Base-by-base conservation (phyloP, 345 rosid genomes). In the Hypericum androsaemum region DNA sequence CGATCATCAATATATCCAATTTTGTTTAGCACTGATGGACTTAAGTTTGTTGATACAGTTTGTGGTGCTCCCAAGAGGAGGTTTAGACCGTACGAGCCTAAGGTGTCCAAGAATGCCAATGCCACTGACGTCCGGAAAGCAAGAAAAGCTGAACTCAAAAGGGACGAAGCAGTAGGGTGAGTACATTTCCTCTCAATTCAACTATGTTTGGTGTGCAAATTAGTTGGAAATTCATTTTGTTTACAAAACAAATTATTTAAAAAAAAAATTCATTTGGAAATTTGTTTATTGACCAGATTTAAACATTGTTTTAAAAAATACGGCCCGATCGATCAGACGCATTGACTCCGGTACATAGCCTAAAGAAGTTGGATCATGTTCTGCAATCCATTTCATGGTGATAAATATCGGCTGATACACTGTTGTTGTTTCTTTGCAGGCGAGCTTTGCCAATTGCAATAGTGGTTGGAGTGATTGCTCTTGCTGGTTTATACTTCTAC, bases 51-150 rank as follows among this genome's bases (percentile, higher is more conserved):
- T 22, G 32, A 22, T 22, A 22, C 82, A 87, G 98, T 92, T 44
- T 92, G 96, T 64, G 95, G 88, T 56, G 98, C 96, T 63, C 95
- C 98, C 6, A 92, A 92, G 63, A 67, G 98, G 59, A 78, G 98
- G 57, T 87, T 90, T 40, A 87, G 72, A 74, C 55, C 77, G 12
- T 92, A 81, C 60, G 54, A 60, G 45, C 84, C 95, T 0, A 56
- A 79, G n/a, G 89, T 81, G 61, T 13, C 68, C 53, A 92, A 69
- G 73, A 75, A 74, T 59, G 89, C 74, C 0, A 87, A 92, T 38
- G 79, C 62, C 39, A 64, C 52, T 10, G 84, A 70, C 44, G 77
- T 64, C 41, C 73, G 98, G 50, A 92, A 80, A 63, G 82, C 89
- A 12, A 72, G 96, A 58, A 87, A 92, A 72, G 88, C 80, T 61